Evolutionary conservation across 805 yeast species (phyloP), one percentile per base, ranked within the genome.

Genomic region (Teunomyces tritomae): DNA sequence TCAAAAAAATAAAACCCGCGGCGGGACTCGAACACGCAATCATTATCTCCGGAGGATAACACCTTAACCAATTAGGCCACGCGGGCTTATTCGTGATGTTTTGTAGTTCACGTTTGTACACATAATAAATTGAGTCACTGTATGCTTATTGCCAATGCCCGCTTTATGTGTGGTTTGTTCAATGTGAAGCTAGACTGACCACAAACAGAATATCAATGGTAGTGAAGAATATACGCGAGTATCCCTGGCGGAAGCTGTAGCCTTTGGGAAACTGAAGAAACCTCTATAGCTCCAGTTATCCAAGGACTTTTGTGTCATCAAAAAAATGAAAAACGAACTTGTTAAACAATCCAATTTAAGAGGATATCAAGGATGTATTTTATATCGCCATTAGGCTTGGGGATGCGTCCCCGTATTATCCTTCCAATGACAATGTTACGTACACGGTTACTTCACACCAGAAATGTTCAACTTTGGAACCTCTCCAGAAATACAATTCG

Each of bases 11-110:
- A 40, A 30, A 75, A 73, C 81, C 82, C 84, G 76, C 73, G 83
- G 84, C 83, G 84, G 85, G 85, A 80, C 82, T 80, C 85, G 85
- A 80, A 80, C 85, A 83, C 85, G 82, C 85, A 80, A 80, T 80
- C 85, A 72, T 75, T 71, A 74, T 75, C 80, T 70, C 85, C 85
- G 85, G 85, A 80, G 73, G 78, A 78, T 78, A 74, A 79, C 78
- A 81, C 84, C 84, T 78, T 80, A 78, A 80, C 85, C 85, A 79
- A 71, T 80, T 80, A 79, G 84, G 84, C 85, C 84, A 80, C 83
- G 73, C 74, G 83, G 81, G 82, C 83, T 46, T 17, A 32, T 48
- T 39, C 16, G 34, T 32, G 34, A 13, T 32, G 34, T 32, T 4
- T 32, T 32, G 17, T n/a, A 7, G 17, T 13, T 32, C 34, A 32